phyloP scores from a whole-genome alignment of 1,284 basidiomycete genomes.

The Melampsora americana region DNA sequence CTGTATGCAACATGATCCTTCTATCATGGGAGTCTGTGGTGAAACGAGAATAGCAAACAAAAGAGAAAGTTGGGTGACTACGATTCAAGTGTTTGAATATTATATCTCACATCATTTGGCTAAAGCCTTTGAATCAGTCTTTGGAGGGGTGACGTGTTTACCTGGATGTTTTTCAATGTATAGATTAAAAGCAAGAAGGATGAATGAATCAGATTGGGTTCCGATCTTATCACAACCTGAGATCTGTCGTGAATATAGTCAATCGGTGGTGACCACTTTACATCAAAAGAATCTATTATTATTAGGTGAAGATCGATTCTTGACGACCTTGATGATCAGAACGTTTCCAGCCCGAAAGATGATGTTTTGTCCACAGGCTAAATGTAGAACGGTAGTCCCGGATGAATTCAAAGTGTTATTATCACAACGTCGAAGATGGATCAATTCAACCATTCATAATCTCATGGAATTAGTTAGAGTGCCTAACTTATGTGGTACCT shows the following conservation, averaged over 20 bases:
- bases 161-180: constrained; percentile 99
- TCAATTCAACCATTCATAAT: constrained; percentile 99
- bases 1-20: constrained; percentile 95
- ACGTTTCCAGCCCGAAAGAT: constrained; percentile 95
- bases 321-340: constrained; percentile 88
- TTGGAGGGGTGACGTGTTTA: constrained; percentile 97
- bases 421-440: constrained; percentile 97
- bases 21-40: constrained; percentile 99
- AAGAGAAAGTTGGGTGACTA: constrained; percentile 93
- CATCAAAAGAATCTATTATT: constrained; percentile 97
- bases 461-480: constrained; percentile 98
- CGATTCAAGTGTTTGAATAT: constrained; percentile 84
- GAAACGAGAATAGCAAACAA: constrained; percentile 99
- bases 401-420: constrained; percentile 89
- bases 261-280: constrained; percentile 84
- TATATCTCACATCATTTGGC: constrained; percentile 98
- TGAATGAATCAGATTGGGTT: constrained; percentile 89
- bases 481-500: constrained; percentile 71
- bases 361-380: constrained; percentile 96
- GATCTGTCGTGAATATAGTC: constrained; percentile 95
- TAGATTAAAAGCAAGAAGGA: constrained; percentile 85
- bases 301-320: constrained; percentile 96
- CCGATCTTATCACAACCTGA: constrained; percentile 96
- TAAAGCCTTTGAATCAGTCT: constrained; percentile 97
- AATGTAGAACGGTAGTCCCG: constrained; percentile 91